Conservation (phyloP, 768 basidiomycete species). For the Candolleomyces efflorescens region DNA sequence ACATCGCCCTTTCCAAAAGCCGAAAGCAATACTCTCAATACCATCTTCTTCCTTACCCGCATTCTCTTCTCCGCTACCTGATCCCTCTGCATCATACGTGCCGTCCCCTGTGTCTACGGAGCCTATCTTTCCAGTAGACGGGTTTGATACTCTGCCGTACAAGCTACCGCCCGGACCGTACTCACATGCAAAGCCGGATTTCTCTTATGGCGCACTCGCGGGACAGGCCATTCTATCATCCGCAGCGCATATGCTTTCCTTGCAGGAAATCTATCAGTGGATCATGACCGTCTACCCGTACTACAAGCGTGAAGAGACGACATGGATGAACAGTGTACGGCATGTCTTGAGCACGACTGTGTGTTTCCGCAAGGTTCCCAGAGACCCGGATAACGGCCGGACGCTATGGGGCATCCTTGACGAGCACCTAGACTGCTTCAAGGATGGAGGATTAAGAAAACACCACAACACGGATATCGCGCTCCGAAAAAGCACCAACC, state of each 20-base stretch:
- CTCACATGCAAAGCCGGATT: conserved; percentile 72
- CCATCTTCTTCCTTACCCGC: conserved; percentile 51
- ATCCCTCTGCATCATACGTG: conserved; percentile 48
- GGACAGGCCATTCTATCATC: conserved; percentile 92
- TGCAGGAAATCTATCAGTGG: conserved; percentile 96
- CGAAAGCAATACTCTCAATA: conserved; percentile 10
- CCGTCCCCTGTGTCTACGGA: conserved; percentile 80
- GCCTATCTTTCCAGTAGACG: conserved; percentile 57
- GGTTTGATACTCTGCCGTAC: conserved; percentile 66
- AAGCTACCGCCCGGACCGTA: conserved; percentile 83
- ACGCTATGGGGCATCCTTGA: conserved; percentile 88
- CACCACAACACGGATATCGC: conserved; percentile 47
- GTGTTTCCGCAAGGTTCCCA: conserved; percentile 81
- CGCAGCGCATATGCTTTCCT: conserved; percentile 74
- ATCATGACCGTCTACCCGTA: conserved; percentile 92
- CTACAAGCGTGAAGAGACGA: conserved; percentile 88
- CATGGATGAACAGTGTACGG: conserved; percentile 99
- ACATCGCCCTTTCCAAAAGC: too few species aligned
- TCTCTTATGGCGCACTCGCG: conserved; percentile 92
- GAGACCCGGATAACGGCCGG: conserved; percentile 74
- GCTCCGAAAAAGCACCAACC: conserved; percentile 31
- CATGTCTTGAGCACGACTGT: conserved; percentile 93
- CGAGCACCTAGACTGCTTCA: conserved; percentile 78
- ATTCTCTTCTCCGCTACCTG: conserved; percentile 56
- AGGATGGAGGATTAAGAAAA: conserved; percentile 78